Percentiles rank a stretch among this genome's conserved stretches.
Conservation (phyloP, 2,329 filamentous ascomycete genomes). For the Fusarium pseudonygamai region DNA sequence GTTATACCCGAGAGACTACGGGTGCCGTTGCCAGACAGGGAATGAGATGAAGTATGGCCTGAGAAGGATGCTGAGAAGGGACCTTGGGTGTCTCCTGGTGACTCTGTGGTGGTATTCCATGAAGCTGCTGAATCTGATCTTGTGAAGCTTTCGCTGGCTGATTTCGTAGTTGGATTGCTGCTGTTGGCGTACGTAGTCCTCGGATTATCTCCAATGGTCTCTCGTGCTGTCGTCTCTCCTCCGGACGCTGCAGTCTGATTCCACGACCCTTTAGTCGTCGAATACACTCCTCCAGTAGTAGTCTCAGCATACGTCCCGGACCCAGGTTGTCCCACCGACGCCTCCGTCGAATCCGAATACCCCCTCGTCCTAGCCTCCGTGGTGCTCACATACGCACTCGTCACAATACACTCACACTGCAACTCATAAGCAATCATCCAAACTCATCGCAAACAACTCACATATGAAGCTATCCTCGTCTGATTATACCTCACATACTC, state of each 20-base stretch:
- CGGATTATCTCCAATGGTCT: background rate
- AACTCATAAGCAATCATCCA: background rate
- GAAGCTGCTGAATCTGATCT: background rate
- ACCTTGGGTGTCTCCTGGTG: background rate
- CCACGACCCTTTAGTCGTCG: background rate
- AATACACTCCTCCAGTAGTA: background rate
- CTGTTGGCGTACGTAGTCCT: background rate
- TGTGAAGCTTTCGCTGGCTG: background rate
- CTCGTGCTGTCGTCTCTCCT: background rate
- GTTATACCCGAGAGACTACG: background rate
- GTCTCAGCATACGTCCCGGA: slow-evolving; percentile 14
- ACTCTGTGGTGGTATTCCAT: slow-evolving; percentile 1
- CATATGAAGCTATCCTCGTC: slow-evolving; percentile 45
- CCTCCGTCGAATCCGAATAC: slow-evolving; percentile 6
- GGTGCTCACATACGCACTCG: background rate
- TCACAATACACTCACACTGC: slow-evolving; percentile 44
- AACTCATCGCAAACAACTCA: slow-evolving; percentile 23
- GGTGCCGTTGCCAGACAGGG: slow-evolving; percentile 1
- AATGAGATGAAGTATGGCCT: background rate
- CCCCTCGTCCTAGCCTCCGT: background rate
- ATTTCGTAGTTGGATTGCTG: background rate
- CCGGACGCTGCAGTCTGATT: background rate
- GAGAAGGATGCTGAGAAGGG: slow-evolving; percentile 1
- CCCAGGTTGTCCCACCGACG: slow-evolving; percentile 7
- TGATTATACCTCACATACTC: slow-evolving; percentile 45